Conservation (phyloP, 2,329 filamentous ascomycete genomes). For the Rhinocladiella similis region DNA sequence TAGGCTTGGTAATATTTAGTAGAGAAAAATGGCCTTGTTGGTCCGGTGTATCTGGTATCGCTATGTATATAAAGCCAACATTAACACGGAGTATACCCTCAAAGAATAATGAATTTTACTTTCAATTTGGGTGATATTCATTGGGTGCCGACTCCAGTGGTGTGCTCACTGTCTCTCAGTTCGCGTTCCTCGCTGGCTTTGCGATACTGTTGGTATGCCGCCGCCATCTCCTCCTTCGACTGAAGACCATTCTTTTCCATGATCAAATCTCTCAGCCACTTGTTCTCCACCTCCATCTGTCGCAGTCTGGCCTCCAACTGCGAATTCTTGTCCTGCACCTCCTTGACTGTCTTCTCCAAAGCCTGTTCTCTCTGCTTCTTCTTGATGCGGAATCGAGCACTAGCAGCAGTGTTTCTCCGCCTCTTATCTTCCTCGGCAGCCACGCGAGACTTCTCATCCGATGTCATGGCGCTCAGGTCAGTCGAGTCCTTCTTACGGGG, state of each 20-base stretch:
- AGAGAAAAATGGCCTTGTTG: not conserved
- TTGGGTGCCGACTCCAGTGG: constrained; percentile 32
- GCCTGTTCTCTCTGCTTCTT: constrained; percentile 94
- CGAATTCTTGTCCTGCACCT: constrained; percentile 77
- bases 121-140: constrained; percentile 22
- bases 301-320: constrained; percentile 70
- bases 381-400: constrained; percentile 86
- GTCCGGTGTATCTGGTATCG: constrained; percentile 25
- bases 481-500: constrained; percentile 15
- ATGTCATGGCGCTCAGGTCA: constrained; percentile 41
- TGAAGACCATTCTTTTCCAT: constrained; percentile 72
- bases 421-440: constrained; percentile 89
- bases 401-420: constrained; percentile 83
- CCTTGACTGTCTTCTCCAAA: constrained; percentile 78
- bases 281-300: constrained; percentile 80
- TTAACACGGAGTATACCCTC: not conserved
- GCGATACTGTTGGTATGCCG: constrained; percentile 42
- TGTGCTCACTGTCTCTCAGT: constrained; percentile 25
- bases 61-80: constrained; percentile 6
- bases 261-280: constrained; percentile 77
- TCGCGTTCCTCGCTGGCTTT: constrained; percentile 34
- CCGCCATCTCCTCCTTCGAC: constrained; percentile 42
- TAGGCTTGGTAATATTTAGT: not conserved
- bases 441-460: constrained; percentile 70
- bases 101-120: constrained; percentile 10